phyloP scores from a whole-genome alignment of 2,329 filamentous ascomycete species.

The Epichloe uncinata region DNA sequence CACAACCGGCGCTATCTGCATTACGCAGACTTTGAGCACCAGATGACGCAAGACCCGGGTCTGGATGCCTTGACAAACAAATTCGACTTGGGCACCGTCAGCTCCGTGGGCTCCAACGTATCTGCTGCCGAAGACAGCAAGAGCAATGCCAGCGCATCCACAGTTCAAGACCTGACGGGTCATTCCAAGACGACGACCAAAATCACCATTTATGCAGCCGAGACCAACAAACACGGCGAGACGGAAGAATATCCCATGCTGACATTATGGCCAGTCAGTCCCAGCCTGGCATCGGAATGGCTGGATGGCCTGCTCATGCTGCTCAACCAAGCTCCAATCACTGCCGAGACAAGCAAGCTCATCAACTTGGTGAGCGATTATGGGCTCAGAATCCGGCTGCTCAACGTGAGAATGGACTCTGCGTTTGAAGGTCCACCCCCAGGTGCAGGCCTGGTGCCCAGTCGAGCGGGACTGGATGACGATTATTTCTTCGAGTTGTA shows the following conservation, averaged over 20 bases:
- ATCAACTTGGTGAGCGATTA: slow-evolving; percentile 79
- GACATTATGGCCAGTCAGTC: slow-evolving; percentile 67
- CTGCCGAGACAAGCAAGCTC: slow-evolving; percentile 86
- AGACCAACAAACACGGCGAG: slow-evolving; percentile 21
- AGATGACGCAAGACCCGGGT: slow-evolving; percentile 50
- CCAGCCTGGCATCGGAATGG: slow-evolving; percentile 88
- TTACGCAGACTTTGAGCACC: slow-evolving; percentile 69
- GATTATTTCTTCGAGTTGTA: slow-evolving; percentile 84
- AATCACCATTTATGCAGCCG: slow-evolving; percentile 65
- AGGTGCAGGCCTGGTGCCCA: slow-evolving; percentile 66
- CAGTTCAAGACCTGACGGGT: slow-evolving; percentile 23
- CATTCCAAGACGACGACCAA: slow-evolving; percentile 52
- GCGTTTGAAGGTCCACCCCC: slow-evolving; percentile 51
- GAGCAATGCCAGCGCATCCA: slow-evolving; percentile 30
- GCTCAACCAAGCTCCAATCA: slow-evolving; percentile 88
- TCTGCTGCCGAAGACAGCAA: slow-evolving; percentile 46
- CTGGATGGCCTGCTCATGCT: slow-evolving; percentile 91
- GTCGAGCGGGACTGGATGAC: slow-evolving; percentile 73
- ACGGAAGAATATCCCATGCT: slow-evolving; percentile 60
- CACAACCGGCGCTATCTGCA: slow-evolving; percentile 86
- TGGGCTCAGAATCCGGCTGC: slow-evolving; percentile 77
- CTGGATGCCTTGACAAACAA: slow-evolving; percentile 66
- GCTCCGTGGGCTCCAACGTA: slow-evolving; percentile 88
- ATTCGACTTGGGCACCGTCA: slow-evolving; percentile 76
- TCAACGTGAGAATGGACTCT: slow-evolving; percentile 82